Percentiles rank a stretch among this genome's conserved stretches.
phyloP scores from a whole-genome alignment of 306 rosid genomes.

The Arachis stenosperma region DNA sequence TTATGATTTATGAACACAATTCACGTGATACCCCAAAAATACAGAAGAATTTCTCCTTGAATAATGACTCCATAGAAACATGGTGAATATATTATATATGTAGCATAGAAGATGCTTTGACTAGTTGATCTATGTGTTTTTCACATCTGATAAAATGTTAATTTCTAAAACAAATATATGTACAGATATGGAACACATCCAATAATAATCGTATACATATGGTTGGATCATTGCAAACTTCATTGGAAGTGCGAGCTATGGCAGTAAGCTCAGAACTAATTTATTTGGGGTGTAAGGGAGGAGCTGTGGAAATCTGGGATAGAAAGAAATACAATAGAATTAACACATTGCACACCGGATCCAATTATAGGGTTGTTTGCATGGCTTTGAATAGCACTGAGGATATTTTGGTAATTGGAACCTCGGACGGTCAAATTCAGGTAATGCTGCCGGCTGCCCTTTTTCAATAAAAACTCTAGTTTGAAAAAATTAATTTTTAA shows the following conservation, averaged over 20 bases:
- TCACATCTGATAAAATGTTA: not conserved
- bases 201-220: slow-evolving; percentile 37
- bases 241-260: slow-evolving; percentile 76
- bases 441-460: slow-evolving; percentile 35
- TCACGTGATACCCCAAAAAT: too few relatives aligned
- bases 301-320: slow-evolving; percentile 79
- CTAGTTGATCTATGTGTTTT: slow-evolving; percentile 23
- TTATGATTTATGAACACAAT: too few relatives aligned
- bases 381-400: slow-evolving; percentile 72
- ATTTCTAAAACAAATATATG: too few relatives aligned
- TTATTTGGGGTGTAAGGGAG: slow-evolving; percentile 88
- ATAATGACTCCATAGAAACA: too few relatives aligned
- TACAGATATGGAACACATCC: slow-evolving; percentile 73
- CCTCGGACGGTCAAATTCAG: slow-evolving; percentile 88
- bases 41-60: too few relatives aligned
- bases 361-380: slow-evolving; percentile 69
- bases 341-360: slow-evolving; percentile 63
- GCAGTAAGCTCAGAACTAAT: slow-evolving; percentile 77
- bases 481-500: too few relatives aligned
- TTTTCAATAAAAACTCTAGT: not conserved
- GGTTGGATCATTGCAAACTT: slow-evolving; percentile 66
- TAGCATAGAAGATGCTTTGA: slow-evolving; percentile 18
- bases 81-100: not conserved
- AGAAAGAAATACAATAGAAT: slow-evolving; percentile 64
- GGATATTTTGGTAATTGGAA: slow-evolving; percentile 77